phyloP scores from a whole-genome alignment of 2,329 filamentous ascomycete species.

The Colletotrichum noveboracense region DNA sequence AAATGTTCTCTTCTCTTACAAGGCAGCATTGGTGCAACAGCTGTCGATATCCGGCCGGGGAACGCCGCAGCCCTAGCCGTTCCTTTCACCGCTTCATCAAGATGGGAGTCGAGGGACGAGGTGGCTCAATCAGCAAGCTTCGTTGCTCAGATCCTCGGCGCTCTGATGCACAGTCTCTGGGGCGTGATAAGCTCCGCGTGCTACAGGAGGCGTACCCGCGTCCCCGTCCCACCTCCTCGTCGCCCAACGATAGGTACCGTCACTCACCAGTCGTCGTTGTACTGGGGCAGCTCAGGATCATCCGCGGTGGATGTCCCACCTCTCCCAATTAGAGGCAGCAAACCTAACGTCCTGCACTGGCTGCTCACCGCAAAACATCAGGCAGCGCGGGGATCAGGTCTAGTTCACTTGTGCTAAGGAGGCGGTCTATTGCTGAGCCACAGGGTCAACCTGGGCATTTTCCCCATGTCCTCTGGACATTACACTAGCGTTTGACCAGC shows the following conservation, averaged over 20 bases:
- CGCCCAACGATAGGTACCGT: neutral
- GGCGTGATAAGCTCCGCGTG: slow-evolving; percentile 20
- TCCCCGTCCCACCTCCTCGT: neutral
- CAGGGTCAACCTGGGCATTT: slow-evolving; percentile 13
- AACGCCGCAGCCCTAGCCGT: neutral
- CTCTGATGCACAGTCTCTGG: slow-evolving; percentile 13
- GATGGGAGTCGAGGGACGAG: neutral
- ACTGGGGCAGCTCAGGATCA: neutral
- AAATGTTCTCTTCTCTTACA: neutral
- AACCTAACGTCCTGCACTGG: slow-evolving; percentile 1
- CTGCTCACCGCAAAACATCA: slow-evolving; percentile 17
- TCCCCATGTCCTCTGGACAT: slow-evolving; percentile 6
- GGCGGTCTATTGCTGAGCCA: slow-evolving; percentile 19
- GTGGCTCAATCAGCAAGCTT: slow-evolving; percentile 7
- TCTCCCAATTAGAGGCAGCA: neutral
- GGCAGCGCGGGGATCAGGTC: slow-evolving; percentile 9
- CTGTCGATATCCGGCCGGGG: slow-evolving; percentile 6
- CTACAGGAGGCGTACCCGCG: slow-evolving; percentile 17
- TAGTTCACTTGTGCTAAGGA: neutral
- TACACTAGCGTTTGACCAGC: slow-evolving; percentile 17
- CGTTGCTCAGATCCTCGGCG: slow-evolving; percentile 18
- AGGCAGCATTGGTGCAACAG: neutral
- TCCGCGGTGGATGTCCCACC: neutral
- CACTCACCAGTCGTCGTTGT: neutral
- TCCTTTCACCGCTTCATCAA: slow-evolving; percentile 19